These are phyloP conservation scores for Apiotrichum sp. DNA, from an alignment of 1,284 basidiomycete genomes.

Conservation along the genomic window DNA sequence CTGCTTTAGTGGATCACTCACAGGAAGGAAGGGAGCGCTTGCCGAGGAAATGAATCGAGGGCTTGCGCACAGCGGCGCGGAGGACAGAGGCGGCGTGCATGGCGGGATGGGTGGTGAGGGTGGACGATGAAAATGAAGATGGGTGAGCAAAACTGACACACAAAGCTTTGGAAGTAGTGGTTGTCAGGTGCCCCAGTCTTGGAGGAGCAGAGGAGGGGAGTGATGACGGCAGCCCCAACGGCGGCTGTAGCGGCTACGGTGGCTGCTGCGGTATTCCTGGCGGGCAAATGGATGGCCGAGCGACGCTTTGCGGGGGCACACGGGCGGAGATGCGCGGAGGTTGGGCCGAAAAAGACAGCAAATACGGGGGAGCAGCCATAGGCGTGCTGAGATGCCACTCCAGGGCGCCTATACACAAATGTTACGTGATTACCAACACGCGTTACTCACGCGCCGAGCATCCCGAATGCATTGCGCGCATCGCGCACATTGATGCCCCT, in stretches of 20 bases:
- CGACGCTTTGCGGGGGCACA: background rate
- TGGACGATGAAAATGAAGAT: background rate
- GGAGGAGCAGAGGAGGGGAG: background rate
- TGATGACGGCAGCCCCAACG: background rate
- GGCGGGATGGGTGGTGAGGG: constrained; percentile 2
- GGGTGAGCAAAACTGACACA: too few species aligned
- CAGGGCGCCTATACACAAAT: too few species aligned
- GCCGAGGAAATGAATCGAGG: constrained; percentile 74
- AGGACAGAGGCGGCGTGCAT: constrained; percentile 31
- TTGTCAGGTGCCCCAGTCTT: background rate
- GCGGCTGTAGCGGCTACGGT: too few species aligned
- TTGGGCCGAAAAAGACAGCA: background rate
- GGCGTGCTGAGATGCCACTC: too few species aligned
- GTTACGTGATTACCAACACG: too few species aligned
- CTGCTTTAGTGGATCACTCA: constrained; percentile 38
- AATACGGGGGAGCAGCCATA: too few species aligned
- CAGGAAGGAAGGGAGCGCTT: constrained; percentile 56
- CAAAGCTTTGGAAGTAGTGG: background rate
- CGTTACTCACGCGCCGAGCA: too few species aligned
- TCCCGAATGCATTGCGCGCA: too few species aligned
- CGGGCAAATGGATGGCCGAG: background rate
- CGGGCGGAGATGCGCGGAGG: background rate
- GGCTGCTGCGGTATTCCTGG: background rate
- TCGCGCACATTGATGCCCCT: too few species aligned
- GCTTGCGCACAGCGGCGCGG: constrained; percentile 44